Base-by-base conservation (phyloP, 164 flowering plant genomes). In the Magnolia kwangsiensis region DNA sequence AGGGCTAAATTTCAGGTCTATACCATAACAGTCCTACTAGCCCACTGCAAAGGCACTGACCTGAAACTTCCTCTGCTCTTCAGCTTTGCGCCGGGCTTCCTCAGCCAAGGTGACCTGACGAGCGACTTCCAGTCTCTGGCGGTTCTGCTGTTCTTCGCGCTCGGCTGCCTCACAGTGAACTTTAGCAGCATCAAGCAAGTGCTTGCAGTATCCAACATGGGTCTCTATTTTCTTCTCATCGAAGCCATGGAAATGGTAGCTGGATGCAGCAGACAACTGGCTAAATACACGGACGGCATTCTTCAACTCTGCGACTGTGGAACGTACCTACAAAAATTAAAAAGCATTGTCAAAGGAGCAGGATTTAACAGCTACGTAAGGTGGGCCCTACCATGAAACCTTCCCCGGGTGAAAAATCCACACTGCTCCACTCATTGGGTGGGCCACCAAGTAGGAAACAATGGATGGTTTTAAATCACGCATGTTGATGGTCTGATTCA, bases 151-250 rank as follows among this genome's bases (percentile, higher is more conserved):
- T 84, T 94, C 99, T 79, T 94, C 98, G 51, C 90, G 90, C 81
- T 92, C 97, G 80, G 98, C 99, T 74, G 90, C 93, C 83, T 96
- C 96, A 79, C 90, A 88, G 75, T 96, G 97, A 80, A 91, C 91
- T 82, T 87, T 92, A 64, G 99, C 98, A 77, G 92, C 97, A 0
- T 88, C 95, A 24, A 96, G 89, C 72, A 96, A 86, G 85, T 94
- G 97, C 84, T 92, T 90, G 84, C 99, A 96, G 71, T 94, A 96
- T 61, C 86, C 93, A 78, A 96, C 97, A 84, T 96, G 99, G 9
- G 98, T 96, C 59, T 90, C 96, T 76, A 94, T 94, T 79, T 96
- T 96, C 85, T 89, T 96, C 87, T 90, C 94, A 85, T 96, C 99
- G 88, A 96, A 94, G 68, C 98, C 98, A 84, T 96, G 97, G 73